These are phyloP conservation scores for Xylaria flabelliformis DNA, from an alignment of 495 filamentous ascomycete species.

Conservation along the genomic window DNA sequence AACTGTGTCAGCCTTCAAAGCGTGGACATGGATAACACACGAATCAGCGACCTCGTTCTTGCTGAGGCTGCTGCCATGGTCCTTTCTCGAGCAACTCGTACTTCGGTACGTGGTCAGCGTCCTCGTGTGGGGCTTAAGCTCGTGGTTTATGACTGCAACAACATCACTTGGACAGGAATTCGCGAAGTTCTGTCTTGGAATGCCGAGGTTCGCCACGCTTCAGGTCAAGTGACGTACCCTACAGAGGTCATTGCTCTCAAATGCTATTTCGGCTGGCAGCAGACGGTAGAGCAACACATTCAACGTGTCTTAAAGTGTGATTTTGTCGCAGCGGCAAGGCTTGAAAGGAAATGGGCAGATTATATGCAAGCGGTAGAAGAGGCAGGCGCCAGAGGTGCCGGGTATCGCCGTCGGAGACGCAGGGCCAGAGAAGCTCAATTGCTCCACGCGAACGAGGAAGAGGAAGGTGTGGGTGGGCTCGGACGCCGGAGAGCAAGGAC, in stretches of 20 bases:
- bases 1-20: conserved; percentile 69
- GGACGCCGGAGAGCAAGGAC: conserved; percentile 62
- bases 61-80: conserved; percentile 82
- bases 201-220: conserved; percentile 62
- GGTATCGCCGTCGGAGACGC: conserved; percentile 69
- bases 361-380: conserved; percentile 94
- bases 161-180: conserved; percentile 91
- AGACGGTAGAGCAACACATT: conserved; percentile 90
- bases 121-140: conserved; percentile 72
- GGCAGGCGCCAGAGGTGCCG: conserved; percentile 67
- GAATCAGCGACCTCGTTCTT: conserved; percentile 84
- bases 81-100: conserved; percentile 65
- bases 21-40: conserved; percentile 93
- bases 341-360: conserved; percentile 92
- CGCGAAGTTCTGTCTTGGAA: conserved; percentile 87
- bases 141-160: conserved; percentile 89
- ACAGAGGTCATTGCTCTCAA: conserved; percentile 83
- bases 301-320: conserved; percentile 82
- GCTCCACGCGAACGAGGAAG: conserved; percentile 79
- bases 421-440: conserved; percentile 78
- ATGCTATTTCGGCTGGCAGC: conserved; percentile 95
- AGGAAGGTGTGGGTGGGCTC: conserved; percentile 52
- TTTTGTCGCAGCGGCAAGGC: conserved; percentile 66
- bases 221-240: conserved; percentile 57
- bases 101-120: conserved; percentile 39